Evolutionary conservation across 108 stramenopile genomes (phyloP).

Genomic region (Nitzschia sp.): DNA sequence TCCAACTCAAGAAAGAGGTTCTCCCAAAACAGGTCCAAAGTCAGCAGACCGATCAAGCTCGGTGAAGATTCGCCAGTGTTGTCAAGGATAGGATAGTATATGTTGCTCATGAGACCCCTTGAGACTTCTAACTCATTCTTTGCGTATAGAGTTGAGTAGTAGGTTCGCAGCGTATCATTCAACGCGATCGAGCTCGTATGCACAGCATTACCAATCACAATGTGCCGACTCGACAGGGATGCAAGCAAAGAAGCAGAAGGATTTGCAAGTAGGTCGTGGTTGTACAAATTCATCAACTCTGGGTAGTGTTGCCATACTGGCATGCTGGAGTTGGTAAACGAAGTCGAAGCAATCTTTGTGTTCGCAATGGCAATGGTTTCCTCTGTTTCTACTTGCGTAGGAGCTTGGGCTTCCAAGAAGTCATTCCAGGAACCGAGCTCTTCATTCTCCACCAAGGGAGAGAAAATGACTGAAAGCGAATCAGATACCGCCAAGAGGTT

Average conservation of each 20-base stretch:
- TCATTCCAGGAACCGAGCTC: neutral
- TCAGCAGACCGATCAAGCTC: neutral
- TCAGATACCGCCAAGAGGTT: neutral
- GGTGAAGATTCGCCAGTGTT: neutral
- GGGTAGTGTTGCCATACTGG: slow-evolving; percentile 9
- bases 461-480: neutral
- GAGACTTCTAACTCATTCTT: neutral
- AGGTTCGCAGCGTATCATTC: neutral
- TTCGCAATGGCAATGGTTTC: neutral
- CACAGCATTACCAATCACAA: neutral
- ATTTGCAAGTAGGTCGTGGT: neutral
- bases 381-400: neutral
- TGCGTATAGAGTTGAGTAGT: neutral
- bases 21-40: slow-evolving; percentile 5
- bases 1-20: neutral
- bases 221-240: slow-evolving; percentile 1
- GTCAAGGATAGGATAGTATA: slow-evolving; percentile 12
- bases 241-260: neutral
- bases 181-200: neutral
- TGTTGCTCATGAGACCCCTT: neutral
- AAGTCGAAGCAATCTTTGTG: neutral
- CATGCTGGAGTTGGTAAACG: neutral
- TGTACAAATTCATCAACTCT: neutral
- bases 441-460: neutral
- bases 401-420: neutral